Conservation (phyloP, 129 eudicot species). For the Centella asiatica region DNA sequence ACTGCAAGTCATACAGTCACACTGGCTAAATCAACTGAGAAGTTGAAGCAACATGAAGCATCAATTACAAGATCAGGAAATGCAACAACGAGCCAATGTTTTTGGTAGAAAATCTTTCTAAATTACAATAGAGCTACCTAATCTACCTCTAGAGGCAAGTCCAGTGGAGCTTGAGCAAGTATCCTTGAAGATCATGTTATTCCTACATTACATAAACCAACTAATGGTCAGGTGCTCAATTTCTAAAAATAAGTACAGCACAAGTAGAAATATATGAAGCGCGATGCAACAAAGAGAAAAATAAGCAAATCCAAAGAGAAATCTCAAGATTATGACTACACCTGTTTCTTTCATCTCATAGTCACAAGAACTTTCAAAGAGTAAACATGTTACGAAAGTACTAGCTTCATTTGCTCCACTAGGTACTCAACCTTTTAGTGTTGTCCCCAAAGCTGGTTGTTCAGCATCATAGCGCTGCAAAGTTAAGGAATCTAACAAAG, state of each 20-base stretch:
- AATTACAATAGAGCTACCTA: neutral
- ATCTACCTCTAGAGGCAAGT: neutral
- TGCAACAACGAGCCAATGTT: neutral
- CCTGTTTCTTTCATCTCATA: slow-evolving; percentile 14
- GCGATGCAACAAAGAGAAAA: no score
- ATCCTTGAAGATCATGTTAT: neutral
- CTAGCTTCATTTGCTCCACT: neutral
- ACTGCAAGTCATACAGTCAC: neutral
- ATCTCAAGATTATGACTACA: neutral
- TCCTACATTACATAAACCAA: neutral
- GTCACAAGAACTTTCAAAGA: slow-evolving; percentile 21
- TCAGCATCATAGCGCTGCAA: slow-evolving; percentile 2
- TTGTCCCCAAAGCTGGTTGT: slow-evolving; percentile 4
- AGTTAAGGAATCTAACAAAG: neutral
- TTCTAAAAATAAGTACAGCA: no score
- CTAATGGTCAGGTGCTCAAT: neutral
- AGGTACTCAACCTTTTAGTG: neutral
- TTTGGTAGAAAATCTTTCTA: neutral
- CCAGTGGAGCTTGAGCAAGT: neutral
- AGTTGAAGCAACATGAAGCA: neutral
- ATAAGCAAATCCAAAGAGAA: no score
- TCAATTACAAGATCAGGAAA: neutral
- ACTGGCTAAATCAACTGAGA: neutral
- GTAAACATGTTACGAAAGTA: slow-evolving; percentile 1
- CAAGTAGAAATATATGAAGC: neutral